Conservation (phyloP, 371 early-diverging fungal genomes). For the Apophysomyces trapeziformis region DNA sequence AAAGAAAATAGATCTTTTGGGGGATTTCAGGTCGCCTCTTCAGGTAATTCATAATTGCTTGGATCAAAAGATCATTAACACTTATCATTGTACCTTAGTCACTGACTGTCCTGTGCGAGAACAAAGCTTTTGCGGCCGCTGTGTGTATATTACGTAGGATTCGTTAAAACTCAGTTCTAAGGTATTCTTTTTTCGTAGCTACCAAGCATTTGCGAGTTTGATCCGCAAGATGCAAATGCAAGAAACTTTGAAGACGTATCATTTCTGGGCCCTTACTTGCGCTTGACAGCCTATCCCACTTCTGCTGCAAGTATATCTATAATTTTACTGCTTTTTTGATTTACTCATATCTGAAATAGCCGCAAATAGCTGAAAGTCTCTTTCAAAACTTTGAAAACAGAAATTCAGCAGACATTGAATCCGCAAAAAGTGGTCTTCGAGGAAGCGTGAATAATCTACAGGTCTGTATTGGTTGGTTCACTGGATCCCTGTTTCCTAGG, state of each 20-base stretch:
- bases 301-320: constrained; percentile 47
- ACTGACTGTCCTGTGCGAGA: constrained; percentile 50
- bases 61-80: not conserved
- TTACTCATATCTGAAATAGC: constrained; percentile 32
- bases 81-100: constrained; percentile 27
- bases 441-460: constrained; percentile 67
- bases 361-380: constrained; percentile 62
- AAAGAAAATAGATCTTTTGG: constrained; percentile 50
- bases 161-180: constrained; percentile 15
- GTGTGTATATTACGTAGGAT: constrained; percentile 33
- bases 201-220: constrained; percentile 61
- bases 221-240: constrained; percentile 61
- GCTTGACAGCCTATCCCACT: constrained; percentile 62
- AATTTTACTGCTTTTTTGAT: not conserved
- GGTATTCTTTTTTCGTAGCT: constrained; percentile 38
- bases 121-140: constrained; percentile 59
- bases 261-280: constrained; percentile 78
- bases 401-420: constrained; percentile 58
- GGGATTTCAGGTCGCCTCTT: constrained; percentile 60
- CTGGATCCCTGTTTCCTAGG: not conserved
- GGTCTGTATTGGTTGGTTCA: constrained; percentile 31
- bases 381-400: constrained; percentile 63
- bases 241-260: constrained; percentile 67
- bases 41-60: constrained; percentile 33
- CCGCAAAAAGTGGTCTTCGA: constrained; percentile 71